phyloP scores from a whole-genome alignment of 2,329 filamentous ascomycete genomes.

The Mycocentrospora acerina region DNA sequence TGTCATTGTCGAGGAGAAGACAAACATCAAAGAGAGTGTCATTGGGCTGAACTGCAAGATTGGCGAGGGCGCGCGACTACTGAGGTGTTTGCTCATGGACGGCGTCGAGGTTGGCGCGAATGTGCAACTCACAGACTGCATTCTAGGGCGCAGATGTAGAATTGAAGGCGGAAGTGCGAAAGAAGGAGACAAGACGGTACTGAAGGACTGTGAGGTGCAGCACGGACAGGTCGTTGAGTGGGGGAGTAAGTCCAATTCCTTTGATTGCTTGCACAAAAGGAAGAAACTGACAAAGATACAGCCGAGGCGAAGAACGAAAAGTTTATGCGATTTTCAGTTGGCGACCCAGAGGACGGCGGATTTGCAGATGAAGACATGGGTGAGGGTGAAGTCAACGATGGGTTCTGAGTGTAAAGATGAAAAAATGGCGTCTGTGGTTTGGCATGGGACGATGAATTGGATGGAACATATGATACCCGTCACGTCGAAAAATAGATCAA shows the following conservation, averaged over 20 bases:
- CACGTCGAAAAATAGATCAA: too few relatives aligned
- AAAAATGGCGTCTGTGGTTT: too few relatives aligned
- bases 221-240: conserved; percentile 81
- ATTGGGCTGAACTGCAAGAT: conserved; percentile 88
- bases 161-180: conserved; percentile 73
- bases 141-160: conserved; percentile 76
- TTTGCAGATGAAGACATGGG: conserved; percentile 20
- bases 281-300: conserved; percentile 14
- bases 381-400: conserved; percentile 7
- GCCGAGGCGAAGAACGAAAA: conserved; percentile 63
- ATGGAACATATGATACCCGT: not conserved
- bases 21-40: conserved; percentile 88
- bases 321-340: conserved; percentile 56
- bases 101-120: conserved; percentile 81
- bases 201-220: conserved; percentile 90
- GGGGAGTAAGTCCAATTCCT: conserved; percentile 60
- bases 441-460: conserved; percentile 2
- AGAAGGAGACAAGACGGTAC: conserved; percentile 48
- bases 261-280: not conserved
- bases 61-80: conserved; percentile 78
- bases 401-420: conserved; percentile 2
- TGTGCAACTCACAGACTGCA: conserved; percentile 82
- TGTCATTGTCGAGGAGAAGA: conserved; percentile 83
- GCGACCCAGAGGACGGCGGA: conserved; percentile 37
- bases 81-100: conserved; percentile 91